Conservation (phyloP, 2,329 filamentous ascomycete genomes). For the Daldinia sp. region DNA sequence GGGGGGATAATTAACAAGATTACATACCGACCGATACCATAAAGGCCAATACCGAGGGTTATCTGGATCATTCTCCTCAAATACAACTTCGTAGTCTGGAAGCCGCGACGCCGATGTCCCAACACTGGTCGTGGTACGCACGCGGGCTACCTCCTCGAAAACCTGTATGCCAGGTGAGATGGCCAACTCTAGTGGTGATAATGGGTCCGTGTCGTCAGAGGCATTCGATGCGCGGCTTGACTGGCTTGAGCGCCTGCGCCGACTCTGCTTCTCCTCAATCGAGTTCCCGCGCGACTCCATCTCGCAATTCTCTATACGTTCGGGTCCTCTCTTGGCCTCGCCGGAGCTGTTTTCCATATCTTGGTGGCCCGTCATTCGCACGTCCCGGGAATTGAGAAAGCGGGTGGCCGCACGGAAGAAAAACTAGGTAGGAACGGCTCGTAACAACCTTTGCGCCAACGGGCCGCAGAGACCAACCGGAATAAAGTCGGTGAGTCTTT, state of each 20-base stretch:
- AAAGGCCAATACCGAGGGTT: constrained; percentile 76
- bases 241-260: constrained; percentile 22
- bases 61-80: constrained; percentile 67
- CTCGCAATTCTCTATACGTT: constrained; percentile 19
- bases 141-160: constrained; percentile 55
- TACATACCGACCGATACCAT: constrained; percentile 48
- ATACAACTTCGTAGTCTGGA: constrained; percentile 77
- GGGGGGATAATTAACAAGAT: background rate
- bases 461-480: background rate
- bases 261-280: constrained; percentile 19
- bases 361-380: constrained; percentile 30
- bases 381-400: background rate
- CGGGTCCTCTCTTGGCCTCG: constrained; percentile 14
- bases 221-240: constrained; percentile 37
- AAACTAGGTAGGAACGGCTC: constrained; percentile 1
- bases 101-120: constrained; percentile 54
- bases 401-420: constrained; percentile 2
- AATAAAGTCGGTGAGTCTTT: background rate
- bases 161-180: constrained; percentile 36
- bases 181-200: constrained; percentile 41
- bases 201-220: constrained; percentile 41
- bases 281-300: constrained; percentile 22
- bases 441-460: background rate
- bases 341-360: constrained; percentile 29
- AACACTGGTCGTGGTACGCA: constrained; percentile 53